Base-by-base conservation (phyloP, 805 yeast genomes). In the Schwanniomyces sp. region DNA sequence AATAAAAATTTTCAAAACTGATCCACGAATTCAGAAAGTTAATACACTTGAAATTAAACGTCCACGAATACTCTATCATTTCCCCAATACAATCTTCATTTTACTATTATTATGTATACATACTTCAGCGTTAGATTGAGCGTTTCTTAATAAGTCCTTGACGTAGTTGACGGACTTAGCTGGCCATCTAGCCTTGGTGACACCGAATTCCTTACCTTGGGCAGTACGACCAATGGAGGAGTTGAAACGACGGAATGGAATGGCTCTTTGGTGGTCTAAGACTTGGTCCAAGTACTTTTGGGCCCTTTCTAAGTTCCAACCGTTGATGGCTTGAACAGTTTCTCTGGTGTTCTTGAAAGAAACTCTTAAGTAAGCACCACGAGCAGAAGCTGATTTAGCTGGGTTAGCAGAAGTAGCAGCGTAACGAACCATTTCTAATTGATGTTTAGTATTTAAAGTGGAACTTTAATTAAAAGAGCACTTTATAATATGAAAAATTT, bases 161-260 rank as follows among this genome's bases (percentile, higher is more conserved):
- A 94, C 80, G 79, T 88, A 91, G 80, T 90, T 88, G 76, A 94
- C 97, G 58, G 96, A 88, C 87, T 94, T 94, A 61, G 84, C 96
- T 73, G 99, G 99, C 99, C 99, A 94, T 90, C 99, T 91, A 67
- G 99, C 99, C 82, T 88, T 91, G 85, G 97, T 90, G 74, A 91
- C 96, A 80, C 98, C 98, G 72, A 92, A 94, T 84, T 94, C 99
- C 82, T 94, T 92, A 82, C 97, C 99, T 82, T 94, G 99, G 66
- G 95, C 96, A 69, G 99, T 91, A 83, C 99, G 88, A 78, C 99
- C 99, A 69, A 89, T 91, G 67, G 96, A 88, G 63, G 87, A 83
- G 84, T 88, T 87, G 82, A 82, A 92, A 84, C 96, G 85, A 85
- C 99, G 88, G 94, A 94, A 90, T 75, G 99, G 99, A 67, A 94